These are phyloP conservation scores for Metschnikowia cerradonensis DNA, from an alignment of 805 yeast genomes.

Conservation along the genomic window DNA sequence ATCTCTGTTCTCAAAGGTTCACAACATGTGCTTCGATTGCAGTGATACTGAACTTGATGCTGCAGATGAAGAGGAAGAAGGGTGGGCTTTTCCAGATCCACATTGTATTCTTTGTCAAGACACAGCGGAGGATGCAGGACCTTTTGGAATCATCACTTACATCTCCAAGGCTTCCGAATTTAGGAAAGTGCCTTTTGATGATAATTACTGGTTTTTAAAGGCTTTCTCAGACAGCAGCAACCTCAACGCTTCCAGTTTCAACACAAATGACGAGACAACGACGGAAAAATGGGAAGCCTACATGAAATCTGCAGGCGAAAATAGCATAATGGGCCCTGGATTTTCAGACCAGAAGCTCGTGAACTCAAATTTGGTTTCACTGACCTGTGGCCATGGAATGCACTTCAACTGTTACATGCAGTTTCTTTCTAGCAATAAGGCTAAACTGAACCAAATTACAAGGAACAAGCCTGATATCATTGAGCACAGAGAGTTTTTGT, in stretches of 20 bases:
- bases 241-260: constrained; percentile 21
- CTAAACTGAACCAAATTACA: constrained; percentile 67
- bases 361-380: constrained; percentile 47
- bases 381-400: constrained; percentile 93
- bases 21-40: constrained; percentile 28
- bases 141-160: constrained; percentile 72
- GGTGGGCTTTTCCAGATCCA: constrained; percentile 69
- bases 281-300: constrained; percentile 36
- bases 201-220: constrained; percentile 60
- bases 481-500: constrained; percentile 68
- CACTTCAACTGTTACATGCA: constrained; percentile 74
- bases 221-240: constrained; percentile 50
- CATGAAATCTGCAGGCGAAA: constrained; percentile 33
- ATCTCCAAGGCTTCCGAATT: constrained; percentile 56
- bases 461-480: constrained; percentile 75
- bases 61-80: constrained; percentile 27
- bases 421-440: constrained; percentile 52
- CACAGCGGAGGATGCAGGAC: constrained; percentile 59
- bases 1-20: constrained; percentile 60
- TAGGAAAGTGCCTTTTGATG: constrained; percentile 60
- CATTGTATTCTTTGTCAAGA: constrained; percentile 82
- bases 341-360: constrained; percentile 44
- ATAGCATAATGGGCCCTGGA: constrained; percentile 64
- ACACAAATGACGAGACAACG: constrained; percentile 11
- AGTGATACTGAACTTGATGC: constrained; percentile 44